Percentiles rank a stretch among this genome's conserved stretches.
phyloP scores from a whole-genome alignment of 306 rosid genomes.

The Vachellia collinsii region DNA sequence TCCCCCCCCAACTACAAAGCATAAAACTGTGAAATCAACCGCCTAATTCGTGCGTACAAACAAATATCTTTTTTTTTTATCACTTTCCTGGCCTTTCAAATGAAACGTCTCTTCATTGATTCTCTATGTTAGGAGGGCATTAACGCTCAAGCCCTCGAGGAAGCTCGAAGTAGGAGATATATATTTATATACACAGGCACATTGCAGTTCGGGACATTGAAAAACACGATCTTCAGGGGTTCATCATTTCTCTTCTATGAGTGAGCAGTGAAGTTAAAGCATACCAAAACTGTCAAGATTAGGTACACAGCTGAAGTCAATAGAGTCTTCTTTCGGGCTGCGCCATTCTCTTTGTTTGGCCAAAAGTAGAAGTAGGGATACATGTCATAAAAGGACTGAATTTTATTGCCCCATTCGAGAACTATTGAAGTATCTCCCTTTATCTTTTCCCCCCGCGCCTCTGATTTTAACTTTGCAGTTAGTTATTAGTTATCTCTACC shows the following conservation, averaged over 20 bases:
- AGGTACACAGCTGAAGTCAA: conserved; percentile 13
- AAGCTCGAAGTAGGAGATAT: neutral
- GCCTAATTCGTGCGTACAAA: neutral
- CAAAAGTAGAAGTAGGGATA: conserved; percentile 28
- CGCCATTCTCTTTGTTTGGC: conserved; percentile 10
- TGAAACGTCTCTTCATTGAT: neutral
- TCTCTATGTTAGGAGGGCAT: neutral
- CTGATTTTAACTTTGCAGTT: neutral
- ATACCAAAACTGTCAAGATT: conserved; percentile 16
- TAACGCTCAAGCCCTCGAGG: neutral
- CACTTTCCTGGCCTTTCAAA: conserved; percentile 3
- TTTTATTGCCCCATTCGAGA: conserved; percentile 11
- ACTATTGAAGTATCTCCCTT: conserved; percentile 15
- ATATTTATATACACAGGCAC: neutral
- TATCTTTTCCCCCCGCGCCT: neutral
- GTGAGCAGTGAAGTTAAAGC: conserved; percentile 27
- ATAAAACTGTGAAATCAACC: conserved; percentile 6
- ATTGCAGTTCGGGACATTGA: neutral
- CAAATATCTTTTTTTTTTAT: conserved; percentile 7
- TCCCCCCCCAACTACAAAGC: neutral
- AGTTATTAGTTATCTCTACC: neutral
- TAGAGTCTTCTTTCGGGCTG: conserved; percentile 13
- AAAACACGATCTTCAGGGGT: conserved; percentile 32
- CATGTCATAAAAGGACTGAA: neutral
- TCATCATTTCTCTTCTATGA: conserved; percentile 21